Conservation (phyloP, 192 early-diverging fungal genomes). For the Bifiguratus adelaidae region DNA sequence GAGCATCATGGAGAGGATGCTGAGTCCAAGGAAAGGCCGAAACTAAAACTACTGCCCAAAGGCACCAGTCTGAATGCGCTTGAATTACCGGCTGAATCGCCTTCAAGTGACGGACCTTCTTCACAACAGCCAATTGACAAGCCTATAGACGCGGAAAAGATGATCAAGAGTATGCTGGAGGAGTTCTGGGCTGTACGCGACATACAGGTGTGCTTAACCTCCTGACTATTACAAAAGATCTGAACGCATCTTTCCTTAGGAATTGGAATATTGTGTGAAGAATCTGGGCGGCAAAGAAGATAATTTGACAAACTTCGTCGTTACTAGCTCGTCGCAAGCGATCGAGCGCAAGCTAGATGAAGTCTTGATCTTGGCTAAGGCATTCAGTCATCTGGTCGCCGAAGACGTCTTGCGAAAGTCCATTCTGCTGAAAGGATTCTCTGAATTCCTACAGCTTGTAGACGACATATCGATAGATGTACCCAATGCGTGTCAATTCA, state of each 20-base stretch:
- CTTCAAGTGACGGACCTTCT: background rate
- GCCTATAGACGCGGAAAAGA: background rate
- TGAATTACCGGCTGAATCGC: background rate
- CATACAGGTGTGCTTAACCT: background rate
- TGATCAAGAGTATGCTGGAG: background rate
- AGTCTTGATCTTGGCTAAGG: too few species aligned
- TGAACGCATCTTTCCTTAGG: background rate
- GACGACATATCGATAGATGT: background rate
- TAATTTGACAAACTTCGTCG: background rate
- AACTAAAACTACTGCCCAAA: background rate
- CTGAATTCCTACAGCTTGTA: background rate
- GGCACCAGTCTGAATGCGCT: background rate
- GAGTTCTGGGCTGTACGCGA: background rate
- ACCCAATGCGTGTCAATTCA: background rate
- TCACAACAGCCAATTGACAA: background rate
- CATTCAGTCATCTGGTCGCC: too few species aligned
- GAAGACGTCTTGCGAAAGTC: background rate
- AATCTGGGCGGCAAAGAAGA: background rate
- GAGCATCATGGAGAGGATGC: background rate
- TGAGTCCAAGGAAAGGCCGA: background rate
- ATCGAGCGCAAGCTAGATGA: background rate
- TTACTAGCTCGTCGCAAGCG: background rate
- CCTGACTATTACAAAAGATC: background rate
- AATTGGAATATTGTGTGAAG: background rate
- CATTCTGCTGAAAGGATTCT: too few species aligned